Conservation (phyloP, 345 rosid genomes). For the Mallotus nudiflorus region DNA sequence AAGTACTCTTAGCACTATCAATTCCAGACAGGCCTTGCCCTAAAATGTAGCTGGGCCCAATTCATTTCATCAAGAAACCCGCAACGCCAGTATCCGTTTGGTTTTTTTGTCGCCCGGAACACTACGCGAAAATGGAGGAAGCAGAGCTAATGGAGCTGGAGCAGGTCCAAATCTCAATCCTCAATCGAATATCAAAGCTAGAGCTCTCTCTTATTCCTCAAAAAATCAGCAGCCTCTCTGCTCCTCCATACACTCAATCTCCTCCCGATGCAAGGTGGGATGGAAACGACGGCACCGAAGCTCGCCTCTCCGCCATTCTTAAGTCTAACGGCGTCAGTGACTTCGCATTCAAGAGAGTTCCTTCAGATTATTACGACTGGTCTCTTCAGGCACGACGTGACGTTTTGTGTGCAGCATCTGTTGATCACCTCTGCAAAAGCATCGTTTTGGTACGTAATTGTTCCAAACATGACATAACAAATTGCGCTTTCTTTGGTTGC, state of each 20-base stretch:
- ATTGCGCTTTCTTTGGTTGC: too few species aligned
- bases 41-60: too few species aligned
- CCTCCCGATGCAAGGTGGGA: constrained; percentile 9
- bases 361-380: constrained; percentile 74
- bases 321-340: constrained; percentile 50
- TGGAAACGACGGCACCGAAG: constrained; percentile 39
- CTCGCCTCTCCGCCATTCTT: constrained; percentile 68
- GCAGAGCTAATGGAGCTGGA: constrained; percentile 55
- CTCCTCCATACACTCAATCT: constrained; percentile 22
- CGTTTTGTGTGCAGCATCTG: constrained; percentile 66
- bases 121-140: constrained; percentile 24
- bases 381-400: constrained; percentile 69
- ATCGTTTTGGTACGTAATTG: constrained; percentile 66
- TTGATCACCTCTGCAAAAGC: constrained; percentile 91
- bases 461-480: too few species aligned
- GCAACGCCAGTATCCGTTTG: too few species aligned
- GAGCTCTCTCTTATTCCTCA: constrained; percentile 42
- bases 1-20: too few species aligned
- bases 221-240: constrained; percentile 16
- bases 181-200: constrained; percentile 50
- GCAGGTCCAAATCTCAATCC: constrained; percentile 53
- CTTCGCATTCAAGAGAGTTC: constrained; percentile 62
- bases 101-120: too few species aligned
- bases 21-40: too few species aligned
- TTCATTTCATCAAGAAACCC: too few species aligned